Base-by-base conservation (phyloP, 1,139 yeast genomes). In the Protomyces arabidopsidicola region DNA sequence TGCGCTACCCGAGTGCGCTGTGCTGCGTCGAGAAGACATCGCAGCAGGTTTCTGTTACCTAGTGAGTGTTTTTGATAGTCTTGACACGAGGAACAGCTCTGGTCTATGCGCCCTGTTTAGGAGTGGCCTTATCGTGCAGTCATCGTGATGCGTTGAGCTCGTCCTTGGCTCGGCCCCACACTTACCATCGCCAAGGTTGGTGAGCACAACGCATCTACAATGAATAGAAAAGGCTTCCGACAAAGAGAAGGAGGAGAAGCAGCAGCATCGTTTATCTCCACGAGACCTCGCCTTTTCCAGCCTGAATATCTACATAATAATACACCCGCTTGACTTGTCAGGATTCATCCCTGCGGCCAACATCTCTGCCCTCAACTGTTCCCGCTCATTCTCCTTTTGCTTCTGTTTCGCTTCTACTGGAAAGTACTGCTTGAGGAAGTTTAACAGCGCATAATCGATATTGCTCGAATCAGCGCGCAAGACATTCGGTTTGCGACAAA, bases 351-450 rank as follows among this genome's bases (percentile, higher is more conserved):
- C 57, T 42, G 34, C 42, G 6, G 38, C 18, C 53, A 60, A 62
- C 53, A 75, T 72, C 34, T 75, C 77, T 65, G 81, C 83, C 67
- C 74, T 74, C 36, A 77, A 77, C 45, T 75, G 77, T 70, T 86
- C 90, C 67, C 77, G 79, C 56, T 83, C 85, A 67, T 87, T 80
- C 61, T 84, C 87, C 60, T 75, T 75, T 69, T 84, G 77, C 71
- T 87, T 87, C 68, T 78, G 79, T 69, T 84, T 85, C 18, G 85
- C 84, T 71, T 87, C 91, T 24, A 76, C 70, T 0, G 93, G 93
- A 74, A 87, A 87, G 70, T 83, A 82, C 60, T 76, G 72, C 71
- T 84, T 81, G 81, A 87, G 78, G 64, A 82, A 76, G 53, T 75
- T 74, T 78, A 84, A 78, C 34, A 82, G 74, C 16, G 81, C 81